These are phyloP conservation scores for Rosa multiflora DNA, from an alignment of 306 rosid genomes.

Conservation along the genomic window DNA sequence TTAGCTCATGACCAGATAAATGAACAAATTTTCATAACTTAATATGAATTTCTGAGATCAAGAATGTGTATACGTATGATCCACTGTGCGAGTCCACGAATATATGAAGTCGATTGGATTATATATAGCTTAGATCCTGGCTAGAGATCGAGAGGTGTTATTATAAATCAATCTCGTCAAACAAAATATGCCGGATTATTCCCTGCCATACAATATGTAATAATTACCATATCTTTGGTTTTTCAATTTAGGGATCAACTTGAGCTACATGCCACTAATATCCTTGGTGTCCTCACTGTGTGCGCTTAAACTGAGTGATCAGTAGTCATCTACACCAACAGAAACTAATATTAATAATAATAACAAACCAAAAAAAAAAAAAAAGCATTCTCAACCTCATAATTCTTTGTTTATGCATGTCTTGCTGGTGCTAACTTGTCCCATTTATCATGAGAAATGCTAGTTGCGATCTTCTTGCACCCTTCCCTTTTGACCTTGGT, in stretches of 20 bases:
- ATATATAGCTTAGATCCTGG: background rate
- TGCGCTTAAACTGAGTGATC: background rate
- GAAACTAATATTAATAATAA: no score
- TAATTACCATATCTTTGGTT: conserved; percentile 9
- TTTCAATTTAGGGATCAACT: background rate
- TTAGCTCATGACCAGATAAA: background rate
- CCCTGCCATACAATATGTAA: background rate
- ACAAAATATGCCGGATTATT: conserved; percentile 8
- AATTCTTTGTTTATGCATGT: no score
- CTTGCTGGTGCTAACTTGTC: no score
- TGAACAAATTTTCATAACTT: background rate
- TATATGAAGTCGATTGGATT: background rate
- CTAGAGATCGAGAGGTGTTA: background rate
- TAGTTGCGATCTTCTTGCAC: background rate
- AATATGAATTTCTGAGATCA: background rate
- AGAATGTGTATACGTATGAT: background rate
- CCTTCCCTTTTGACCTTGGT: background rate
- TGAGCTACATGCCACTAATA: background rate
- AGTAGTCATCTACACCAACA: no score
- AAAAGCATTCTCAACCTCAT: no score
- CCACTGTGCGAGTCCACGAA: background rate
- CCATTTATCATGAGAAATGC: no score
- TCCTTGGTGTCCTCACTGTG: conserved; percentile 5
- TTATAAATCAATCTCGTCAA: background rate
- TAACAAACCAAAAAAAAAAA: no score